phyloP scores from a whole-genome alignment of 2,329 filamentous ascomycete genomes.

The Diaporthe ampelina region DNA sequence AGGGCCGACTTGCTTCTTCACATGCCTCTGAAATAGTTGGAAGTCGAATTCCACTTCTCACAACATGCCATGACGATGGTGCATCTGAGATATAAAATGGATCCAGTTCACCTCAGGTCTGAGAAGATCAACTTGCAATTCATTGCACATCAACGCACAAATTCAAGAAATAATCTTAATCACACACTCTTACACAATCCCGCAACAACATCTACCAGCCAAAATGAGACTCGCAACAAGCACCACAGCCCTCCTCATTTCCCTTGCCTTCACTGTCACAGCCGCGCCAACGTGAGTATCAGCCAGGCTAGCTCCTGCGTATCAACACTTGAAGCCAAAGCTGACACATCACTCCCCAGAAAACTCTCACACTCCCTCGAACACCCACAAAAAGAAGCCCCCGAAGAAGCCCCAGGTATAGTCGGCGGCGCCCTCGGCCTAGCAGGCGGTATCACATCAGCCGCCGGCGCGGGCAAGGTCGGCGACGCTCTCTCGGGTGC shows the following conservation, averaged over 20 bases:
- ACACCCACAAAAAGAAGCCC: background rate
- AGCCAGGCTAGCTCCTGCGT: too few relatives aligned
- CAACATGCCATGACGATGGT: background rate
- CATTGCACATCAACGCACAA: background rate
- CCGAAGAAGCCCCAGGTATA: background rate
- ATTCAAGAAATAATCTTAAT: background rate
- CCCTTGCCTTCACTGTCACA: background rate
- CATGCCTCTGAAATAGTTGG: background rate
- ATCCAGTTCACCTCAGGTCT: background rate
- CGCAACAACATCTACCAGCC: background rate
- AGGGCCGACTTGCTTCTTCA: background rate
- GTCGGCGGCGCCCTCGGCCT: constrained; percentile 8
- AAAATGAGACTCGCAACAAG: constrained; percentile 24
- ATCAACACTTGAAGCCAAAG: rapidly evolving
- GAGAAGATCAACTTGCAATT: rapidly evolving
- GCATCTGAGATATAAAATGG: background rate
- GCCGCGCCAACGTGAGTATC: background rate
- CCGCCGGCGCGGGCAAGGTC: constrained; percentile 3
- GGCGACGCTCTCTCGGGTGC: constrained; percentile 3
- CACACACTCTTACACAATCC: background rate
- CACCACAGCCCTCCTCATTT: constrained; percentile 2
- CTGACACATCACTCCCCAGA: background rate
- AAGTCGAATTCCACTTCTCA: background rate
- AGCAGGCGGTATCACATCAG: constrained; percentile 10
- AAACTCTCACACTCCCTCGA: background rate